A percentile compares a stretch with the other conserved stretches of the same genome.
These are phyloP conservation scores for Acacia confusa DNA, from an alignment of 306 rosid genomes.

Conservation along the genomic window DNA sequence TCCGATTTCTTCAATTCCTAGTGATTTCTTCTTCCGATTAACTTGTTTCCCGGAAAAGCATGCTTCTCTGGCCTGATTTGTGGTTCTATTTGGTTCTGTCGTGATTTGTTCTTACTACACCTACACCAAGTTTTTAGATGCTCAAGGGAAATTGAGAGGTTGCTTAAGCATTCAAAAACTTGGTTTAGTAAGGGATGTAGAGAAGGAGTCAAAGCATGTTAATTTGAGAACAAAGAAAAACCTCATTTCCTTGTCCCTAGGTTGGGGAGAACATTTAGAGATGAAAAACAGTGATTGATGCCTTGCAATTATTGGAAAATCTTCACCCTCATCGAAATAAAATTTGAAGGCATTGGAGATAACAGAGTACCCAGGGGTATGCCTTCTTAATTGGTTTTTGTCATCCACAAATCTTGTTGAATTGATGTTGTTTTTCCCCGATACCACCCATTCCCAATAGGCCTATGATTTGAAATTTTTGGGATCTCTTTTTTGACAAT, in stretches of 20 bases:
- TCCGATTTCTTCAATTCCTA: no score
- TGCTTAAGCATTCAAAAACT: not conserved
- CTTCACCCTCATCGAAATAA: not conserved
- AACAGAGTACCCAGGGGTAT: not conserved
- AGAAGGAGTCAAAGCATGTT: not conserved
- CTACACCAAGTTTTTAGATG: no score
- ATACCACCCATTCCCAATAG: no score
- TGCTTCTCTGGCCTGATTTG: no score
- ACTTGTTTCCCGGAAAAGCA: no score
- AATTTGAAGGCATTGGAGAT: not conserved
- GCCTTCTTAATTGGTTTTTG: not conserved
- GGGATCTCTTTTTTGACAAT: no score
- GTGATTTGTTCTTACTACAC: no score
- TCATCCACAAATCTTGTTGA: not conserved
- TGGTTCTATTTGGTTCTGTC: no score
- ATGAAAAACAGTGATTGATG: not conserved
- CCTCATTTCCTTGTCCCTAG: not conserved
- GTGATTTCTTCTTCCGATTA: no score
- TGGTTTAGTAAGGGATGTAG: not conserved
- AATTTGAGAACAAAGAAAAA: not conserved
- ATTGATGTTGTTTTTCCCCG: no score
- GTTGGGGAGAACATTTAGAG: rapidly evolving
- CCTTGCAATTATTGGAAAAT: not conserved
- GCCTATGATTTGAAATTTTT: no score
- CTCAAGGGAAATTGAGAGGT: no score